Percentiles rank a stretch among this genome's conserved stretches.
Evolutionary conservation across 2,329 filamentous ascomycete genomes (phyloP).

Genomic region (Sporothrix pseudoabietina): DNA sequence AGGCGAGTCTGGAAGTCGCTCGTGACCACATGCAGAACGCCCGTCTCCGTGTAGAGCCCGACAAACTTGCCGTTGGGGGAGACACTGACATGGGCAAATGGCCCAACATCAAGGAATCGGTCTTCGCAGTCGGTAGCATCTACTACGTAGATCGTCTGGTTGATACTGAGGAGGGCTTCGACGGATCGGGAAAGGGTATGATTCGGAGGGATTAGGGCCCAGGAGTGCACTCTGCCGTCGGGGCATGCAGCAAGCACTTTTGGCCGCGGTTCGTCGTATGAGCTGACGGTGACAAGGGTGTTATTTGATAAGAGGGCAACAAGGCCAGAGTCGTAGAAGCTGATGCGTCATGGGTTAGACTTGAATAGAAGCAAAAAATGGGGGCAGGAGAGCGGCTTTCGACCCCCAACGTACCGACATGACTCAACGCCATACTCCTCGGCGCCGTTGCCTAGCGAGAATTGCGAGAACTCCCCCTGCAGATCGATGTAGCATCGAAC

Average conservation of each 20-base stretch:
- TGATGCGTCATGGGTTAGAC: slow-evolving; percentile 33
- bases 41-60: slow-evolving; percentile 81
- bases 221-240: slow-evolving; percentile 78
- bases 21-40: slow-evolving; percentile 88
- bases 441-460: slow-evolving; percentile 84
- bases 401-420: slow-evolving; percentile 59
- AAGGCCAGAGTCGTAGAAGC: slow-evolving; percentile 88
- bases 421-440: slow-evolving; percentile 84
- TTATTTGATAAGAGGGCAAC: slow-evolving; percentile 91
- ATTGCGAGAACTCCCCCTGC: slow-evolving; percentile 94
- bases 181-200: slow-evolving; percentile 90
- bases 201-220: slow-evolving; percentile 84
- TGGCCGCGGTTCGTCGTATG: slow-evolving; percentile 87
- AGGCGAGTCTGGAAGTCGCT: slow-evolving; percentile 92
- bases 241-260: slow-evolving; percentile 77
- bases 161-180: slow-evolving; percentile 85
- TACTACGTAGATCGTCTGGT: slow-evolving; percentile 79
- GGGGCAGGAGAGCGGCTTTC: neutral
- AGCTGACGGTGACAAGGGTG: slow-evolving; percentile 79
- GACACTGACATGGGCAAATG: slow-evolving; percentile 86
- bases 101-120: slow-evolving; percentile 84
- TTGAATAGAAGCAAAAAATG: too few species aligned
- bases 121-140: slow-evolving; percentile 92
- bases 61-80: slow-evolving; percentile 89
- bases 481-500: slow-evolving; percentile 89